A percentile compares a stretch with the other conserved stretches of the same genome.
Conservation (phyloP, 352 stramenopile genomes). For the Globisporangium abappressorium region DNA sequence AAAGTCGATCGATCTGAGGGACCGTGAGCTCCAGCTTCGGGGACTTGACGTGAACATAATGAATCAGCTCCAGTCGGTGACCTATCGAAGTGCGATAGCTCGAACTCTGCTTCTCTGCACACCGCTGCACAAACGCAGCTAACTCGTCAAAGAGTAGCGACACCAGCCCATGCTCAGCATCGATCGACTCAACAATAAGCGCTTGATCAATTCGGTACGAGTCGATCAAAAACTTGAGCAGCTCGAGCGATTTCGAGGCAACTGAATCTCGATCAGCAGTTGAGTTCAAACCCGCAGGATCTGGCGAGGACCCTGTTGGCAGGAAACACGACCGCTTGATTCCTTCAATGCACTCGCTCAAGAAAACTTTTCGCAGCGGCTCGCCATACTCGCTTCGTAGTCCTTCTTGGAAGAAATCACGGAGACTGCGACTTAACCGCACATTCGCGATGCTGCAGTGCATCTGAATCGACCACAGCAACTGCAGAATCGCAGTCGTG, state of each 20-base stretch:
- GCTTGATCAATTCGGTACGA: slow-evolving; percentile 74
- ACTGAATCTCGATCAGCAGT: slow-evolving; percentile 33
- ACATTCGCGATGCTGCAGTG: slow-evolving; percentile 59
- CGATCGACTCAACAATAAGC: slow-evolving; percentile 65
- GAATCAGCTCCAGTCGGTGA: slow-evolving; percentile 82
- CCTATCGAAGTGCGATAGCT: slow-evolving; percentile 75
- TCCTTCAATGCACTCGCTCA: slow-evolving; percentile 70
- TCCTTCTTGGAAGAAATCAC: slow-evolving; percentile 82
- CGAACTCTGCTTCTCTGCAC: slow-evolving; percentile 40
- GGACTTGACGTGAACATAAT: slow-evolving; percentile 84
- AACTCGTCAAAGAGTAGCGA: slow-evolving; percentile 83
- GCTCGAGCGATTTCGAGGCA: slow-evolving; percentile 71
- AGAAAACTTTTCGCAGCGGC: slow-evolving; percentile 58
- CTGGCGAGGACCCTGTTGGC: slow-evolving; percentile 15
- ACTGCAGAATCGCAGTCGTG: slow-evolving; percentile 59
- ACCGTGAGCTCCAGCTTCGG: slow-evolving; percentile 72
- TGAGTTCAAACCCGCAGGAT: slow-evolving; percentile 16
- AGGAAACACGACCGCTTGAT: slow-evolving; percentile 74
- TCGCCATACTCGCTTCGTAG: slow-evolving; percentile 71
- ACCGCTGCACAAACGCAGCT: slow-evolving; percentile 68
- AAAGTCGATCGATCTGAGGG: slow-evolving; percentile 72
- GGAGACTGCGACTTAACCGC: slow-evolving; percentile 57
- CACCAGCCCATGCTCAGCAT: slow-evolving; percentile 70
- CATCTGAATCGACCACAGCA: slow-evolving; percentile 85
- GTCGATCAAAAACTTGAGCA: slow-evolving; percentile 87